Evolutionary conservation across 148 eudicot species (phyloP).

Genomic region (Camellia sinensis): DNA sequence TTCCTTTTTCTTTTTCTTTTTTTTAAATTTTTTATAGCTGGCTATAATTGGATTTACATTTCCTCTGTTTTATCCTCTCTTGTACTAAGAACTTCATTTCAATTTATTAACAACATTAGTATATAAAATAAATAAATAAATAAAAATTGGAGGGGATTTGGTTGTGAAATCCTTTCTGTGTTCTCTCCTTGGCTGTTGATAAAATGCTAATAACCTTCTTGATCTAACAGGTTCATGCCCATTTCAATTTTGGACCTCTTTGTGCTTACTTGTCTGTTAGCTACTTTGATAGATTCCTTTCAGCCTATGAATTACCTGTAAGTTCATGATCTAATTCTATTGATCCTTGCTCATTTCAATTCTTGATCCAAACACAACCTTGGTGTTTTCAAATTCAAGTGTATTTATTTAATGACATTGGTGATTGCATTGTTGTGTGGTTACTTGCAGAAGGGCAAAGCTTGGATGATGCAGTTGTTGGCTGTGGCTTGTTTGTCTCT

Average conservation of each 20-base stretch:
- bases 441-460: slow-evolving; percentile 41
- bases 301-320: slow-evolving; percentile 59
- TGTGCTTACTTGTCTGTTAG: slow-evolving; percentile 59
- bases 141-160: too few species aligned
- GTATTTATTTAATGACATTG: neutral
- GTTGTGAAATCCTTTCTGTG: too few species aligned
- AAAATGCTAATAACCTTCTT: slow-evolving; percentile 13
- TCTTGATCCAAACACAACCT: too few species aligned
- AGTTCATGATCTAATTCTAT: slow-evolving; percentile 28
- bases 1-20: neutral
- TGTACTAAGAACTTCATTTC: slow-evolving; percentile 1
- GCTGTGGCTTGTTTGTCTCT: slow-evolving; percentile 76
- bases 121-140: neutral
- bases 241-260: slow-evolving; percentile 71
- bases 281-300: slow-evolving; percentile 80
- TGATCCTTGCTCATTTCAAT: too few species aligned
- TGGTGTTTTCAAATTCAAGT: neutral
- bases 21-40: slow-evolving; percentile 10
- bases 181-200: neutral
- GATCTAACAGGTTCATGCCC: slow-evolving; percentile 57
- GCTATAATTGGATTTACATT: slow-evolving; percentile 28
- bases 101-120: neutral
- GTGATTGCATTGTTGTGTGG: neutral
- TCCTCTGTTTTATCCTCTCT: slow-evolving; percentile 11
- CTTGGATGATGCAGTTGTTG: slow-evolving; percentile 78